Evolutionary conservation across 768 basidiomycete species (phyloP), one percentile per base, ranked within the genome.

Genomic region (Boletus rubescentipes): DNA sequence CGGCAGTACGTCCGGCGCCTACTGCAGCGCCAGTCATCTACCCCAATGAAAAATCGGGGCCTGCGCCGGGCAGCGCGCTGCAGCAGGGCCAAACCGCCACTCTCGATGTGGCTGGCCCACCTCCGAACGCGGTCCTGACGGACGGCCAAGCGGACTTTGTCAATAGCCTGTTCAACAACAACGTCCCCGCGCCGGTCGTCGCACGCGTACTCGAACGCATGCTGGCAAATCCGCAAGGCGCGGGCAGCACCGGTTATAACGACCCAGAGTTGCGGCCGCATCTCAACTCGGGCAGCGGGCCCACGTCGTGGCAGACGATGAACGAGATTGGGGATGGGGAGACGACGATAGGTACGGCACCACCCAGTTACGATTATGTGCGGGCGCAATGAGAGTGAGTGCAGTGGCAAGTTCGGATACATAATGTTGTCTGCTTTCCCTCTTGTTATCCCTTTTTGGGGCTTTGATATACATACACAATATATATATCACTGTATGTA

Each of bases 311-410:
- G 83, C 59, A 78, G 37, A 83, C 38, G 46, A 36, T 38, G 54
- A 84, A 59, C 72, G 71, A 47, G 55, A 60, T 63, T 69, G 73
- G 43, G 59, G 66, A 65, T 65, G 65, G 48, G 59, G 65, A 57
- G 65, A 67, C 40, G 58, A 67, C 61, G 60, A 65, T 49, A 59
- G 67, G 53, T 2, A 57, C 55, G 37, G 64, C 64, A 15, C 64
- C 64, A 4, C 64, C 64, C 15, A 66, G 64, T 35, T 66, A 66
- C 53, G 61, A 65, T 41, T 55, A 54, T 9, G 61, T 14, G 21
- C 64, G 35, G 26, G 61, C 49, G 1, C 53, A 55, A 18, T 51
- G 41, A 60, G 21, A 11, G 36, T 9, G 15, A 21, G 36, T 30
- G 14, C 4, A n/a, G n/a, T 5, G 6, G n/a, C 32, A 38, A 31